phyloP scores from a whole-genome alignment of 2,329 filamentous ascomycete species.

The Colletotrichum sublineola region DNA sequence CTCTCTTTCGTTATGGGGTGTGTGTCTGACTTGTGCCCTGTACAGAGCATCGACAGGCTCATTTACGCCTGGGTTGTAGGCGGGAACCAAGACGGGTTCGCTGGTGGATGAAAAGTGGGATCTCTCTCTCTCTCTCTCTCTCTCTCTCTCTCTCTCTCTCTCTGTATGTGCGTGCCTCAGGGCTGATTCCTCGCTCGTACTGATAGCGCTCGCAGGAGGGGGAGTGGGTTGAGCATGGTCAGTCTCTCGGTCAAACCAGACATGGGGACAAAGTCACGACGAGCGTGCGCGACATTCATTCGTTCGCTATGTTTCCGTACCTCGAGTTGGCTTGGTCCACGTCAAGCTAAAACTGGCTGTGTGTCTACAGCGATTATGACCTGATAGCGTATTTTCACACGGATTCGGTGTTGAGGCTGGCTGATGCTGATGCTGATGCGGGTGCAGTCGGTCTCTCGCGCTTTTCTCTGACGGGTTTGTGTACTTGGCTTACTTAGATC shows the following conservation, averaged over 20 bases:
- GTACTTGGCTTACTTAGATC: constrained; percentile 2
- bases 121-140: background rate
- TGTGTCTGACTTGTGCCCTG: constrained; percentile 12
- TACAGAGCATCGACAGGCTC: background rate
- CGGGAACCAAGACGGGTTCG: constrained; percentile 26
- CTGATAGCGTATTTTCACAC: background rate
- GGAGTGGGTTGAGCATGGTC: constrained; percentile 34
- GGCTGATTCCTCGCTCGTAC: background rate
- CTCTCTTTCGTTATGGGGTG: background rate
- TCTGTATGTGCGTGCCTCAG: background rate
- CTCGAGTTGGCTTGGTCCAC: background rate
- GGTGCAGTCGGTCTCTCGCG: background rate
- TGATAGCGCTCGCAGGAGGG: background rate
- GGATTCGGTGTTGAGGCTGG: constrained; percentile 12
- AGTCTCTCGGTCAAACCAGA: constrained; percentile 38
- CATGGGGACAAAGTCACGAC: constrained; percentile 15
- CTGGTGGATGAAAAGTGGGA: constrained; percentile 36
- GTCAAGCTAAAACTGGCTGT: background rate
- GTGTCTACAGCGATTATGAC: background rate
- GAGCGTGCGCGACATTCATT: constrained; percentile 12
- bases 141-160: background rate
- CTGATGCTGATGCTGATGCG: constrained; percentile 20
- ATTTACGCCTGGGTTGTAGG: background rate
- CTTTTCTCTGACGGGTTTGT: background rate
- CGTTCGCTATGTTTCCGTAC: constrained; percentile 7